Evolutionary conservation across 768 basidiomycete species (phyloP).

Genomic region (Gloeophyllum trabeum): DNA sequence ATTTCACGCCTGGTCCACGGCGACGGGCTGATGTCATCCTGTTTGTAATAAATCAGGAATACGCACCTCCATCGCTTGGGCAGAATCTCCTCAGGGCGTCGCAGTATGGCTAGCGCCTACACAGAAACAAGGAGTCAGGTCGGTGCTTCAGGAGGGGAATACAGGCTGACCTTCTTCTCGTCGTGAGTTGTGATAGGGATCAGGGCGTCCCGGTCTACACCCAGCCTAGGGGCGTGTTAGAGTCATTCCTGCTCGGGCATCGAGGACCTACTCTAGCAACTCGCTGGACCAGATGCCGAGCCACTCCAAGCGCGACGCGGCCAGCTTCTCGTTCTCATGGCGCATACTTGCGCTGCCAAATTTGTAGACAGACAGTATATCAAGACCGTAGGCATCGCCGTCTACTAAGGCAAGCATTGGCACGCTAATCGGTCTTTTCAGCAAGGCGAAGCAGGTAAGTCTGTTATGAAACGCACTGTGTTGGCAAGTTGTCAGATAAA

Average conservation of each 20-base stretch:
- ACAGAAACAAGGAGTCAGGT: not conserved
- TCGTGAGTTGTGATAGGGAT: slow-evolving; percentile 64
- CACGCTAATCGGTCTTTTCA: slow-evolving; percentile 32
- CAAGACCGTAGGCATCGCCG: slow-evolving; percentile 84
- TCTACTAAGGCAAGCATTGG: slow-evolving; percentile 79
- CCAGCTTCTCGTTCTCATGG: slow-evolving; percentile 62
- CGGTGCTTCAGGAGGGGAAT: not conserved
- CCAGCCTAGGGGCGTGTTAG: slow-evolving; percentile 31
- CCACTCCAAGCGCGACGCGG: slow-evolving; percentile 65
- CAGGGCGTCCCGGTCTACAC: slow-evolving; percentile 45
- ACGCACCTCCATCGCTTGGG: slow-evolving; percentile 61
- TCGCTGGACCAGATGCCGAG: slow-evolving; percentile 70
- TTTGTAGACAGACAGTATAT: slow-evolving; percentile 84
- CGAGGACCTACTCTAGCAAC: slow-evolving; percentile 37
- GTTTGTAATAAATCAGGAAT: slow-evolving; percentile 4
- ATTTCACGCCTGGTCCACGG: slow-evolving; percentile 66
- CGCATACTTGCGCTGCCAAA: slow-evolving; percentile 62
- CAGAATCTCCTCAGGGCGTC: slow-evolving; percentile 24
- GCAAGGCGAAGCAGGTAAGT: not conserved
- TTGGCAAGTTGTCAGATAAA: slow-evolving; percentile 54
- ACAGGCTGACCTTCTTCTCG: slow-evolving; percentile 57
- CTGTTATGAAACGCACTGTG: slow-evolving; percentile 30
- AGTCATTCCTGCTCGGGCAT: slow-evolving; percentile 1
- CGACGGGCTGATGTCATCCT: slow-evolving; percentile 3
- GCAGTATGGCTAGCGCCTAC: slow-evolving; percentile 58